Percentiles rank a stretch among this genome's conserved stretches.
Conservation (phyloP, 1,284 basidiomycete species). For the Marasmius fiardii region DNA sequence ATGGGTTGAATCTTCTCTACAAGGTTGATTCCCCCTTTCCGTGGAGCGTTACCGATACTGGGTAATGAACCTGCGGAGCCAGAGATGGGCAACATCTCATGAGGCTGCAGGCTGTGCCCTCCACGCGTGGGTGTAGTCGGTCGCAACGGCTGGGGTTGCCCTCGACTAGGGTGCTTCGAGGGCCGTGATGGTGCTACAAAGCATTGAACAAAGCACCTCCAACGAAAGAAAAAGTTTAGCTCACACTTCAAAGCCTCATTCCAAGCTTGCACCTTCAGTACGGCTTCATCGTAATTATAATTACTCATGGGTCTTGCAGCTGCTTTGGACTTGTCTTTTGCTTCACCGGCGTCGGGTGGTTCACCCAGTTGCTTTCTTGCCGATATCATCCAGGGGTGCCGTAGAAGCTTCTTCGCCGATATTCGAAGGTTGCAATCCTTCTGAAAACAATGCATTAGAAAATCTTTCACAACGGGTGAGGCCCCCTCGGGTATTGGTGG, state of each 20-base stretch:
- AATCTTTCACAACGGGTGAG: slow-evolving; percentile 93
- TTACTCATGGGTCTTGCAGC: slow-evolving; percentile 56
- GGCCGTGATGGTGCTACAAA: slow-evolving; percentile 53
- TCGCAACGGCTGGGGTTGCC: slow-evolving; percentile 25
- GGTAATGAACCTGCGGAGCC: slow-evolving; percentile 24
- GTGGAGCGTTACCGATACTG: slow-evolving; percentile 24
- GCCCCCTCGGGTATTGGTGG: slow-evolving; percentile 95
- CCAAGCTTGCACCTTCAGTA: slow-evolving; percentile 96
- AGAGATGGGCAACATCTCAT: slow-evolving; percentile 23
- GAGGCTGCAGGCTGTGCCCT: slow-evolving; percentile 2
- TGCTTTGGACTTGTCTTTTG: not conserved
- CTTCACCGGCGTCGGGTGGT: slow-evolving; percentile 32
- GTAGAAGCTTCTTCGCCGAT: slow-evolving; percentile 88
- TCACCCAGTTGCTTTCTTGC: slow-evolving; percentile 72
- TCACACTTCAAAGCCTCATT: slow-evolving; percentile 92
- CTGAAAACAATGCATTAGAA: slow-evolving; percentile 96
- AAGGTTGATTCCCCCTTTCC: slow-evolving; percentile 35
- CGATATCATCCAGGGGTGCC: slow-evolving; percentile 94
- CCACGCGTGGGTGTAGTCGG: slow-evolving; percentile 36
- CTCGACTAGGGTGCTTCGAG: slow-evolving; percentile 55
- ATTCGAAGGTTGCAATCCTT: slow-evolving; percentile 95
- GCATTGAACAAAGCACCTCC: slow-evolving; percentile 2
- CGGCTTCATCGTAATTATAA: slow-evolving; percentile 91
- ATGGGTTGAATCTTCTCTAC: slow-evolving; percentile 59
- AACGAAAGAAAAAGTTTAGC: slow-evolving; percentile 20